Evolutionary conservation across 1,139 yeast species (phyloP), one percentile per base, ranked within the genome.

Genomic region (Candida mesenterica): DNA sequence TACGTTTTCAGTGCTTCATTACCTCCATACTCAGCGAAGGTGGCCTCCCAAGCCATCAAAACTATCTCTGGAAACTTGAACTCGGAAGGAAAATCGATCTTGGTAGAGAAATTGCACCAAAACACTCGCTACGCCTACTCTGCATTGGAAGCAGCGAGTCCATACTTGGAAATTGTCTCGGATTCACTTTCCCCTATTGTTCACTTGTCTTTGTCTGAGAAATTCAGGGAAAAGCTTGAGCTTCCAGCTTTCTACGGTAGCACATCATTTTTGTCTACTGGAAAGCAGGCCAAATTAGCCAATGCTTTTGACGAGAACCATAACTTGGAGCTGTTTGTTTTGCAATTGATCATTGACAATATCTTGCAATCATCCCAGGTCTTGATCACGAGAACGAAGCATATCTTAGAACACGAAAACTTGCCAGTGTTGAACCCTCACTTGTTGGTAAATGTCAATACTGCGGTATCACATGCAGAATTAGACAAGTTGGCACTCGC

Each of bases 1-100:
- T 92, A 88, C 55, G 94, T 94, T 41, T 92, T 88, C 56, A 84
- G 95, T 55, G 99, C 99, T 7, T 79, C 97, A 3, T 75, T 92
- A 57, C 97, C 98, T 10, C 95, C 97, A 13, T 90, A 85, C 59
- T 76, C 89, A 32, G 96, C 96, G 1, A 76, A 72, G 40, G 82
- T 81, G n/a, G 77, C 82, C 0, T 74, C 86, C 2, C 75, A 74
- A 36, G 81, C 82, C 3, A 66, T 89, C 32, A 58, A 67, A 29
- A 60, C 63, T 43, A 65, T 70, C 25, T 36, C 50, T 9, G 45
- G 40, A 8, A 49, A 51, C 15, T 48, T 70, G 22, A 62, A 80
- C 33, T 32, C 55, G 1, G 40, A 55, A 9, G 74, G 74, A 4
- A 46, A 57, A 14, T 68, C 75, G 2, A 41, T 41, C 12, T 40